Conservation (phyloP, 169 alveolate genomes). For the Plasmodium ovale region DNA sequence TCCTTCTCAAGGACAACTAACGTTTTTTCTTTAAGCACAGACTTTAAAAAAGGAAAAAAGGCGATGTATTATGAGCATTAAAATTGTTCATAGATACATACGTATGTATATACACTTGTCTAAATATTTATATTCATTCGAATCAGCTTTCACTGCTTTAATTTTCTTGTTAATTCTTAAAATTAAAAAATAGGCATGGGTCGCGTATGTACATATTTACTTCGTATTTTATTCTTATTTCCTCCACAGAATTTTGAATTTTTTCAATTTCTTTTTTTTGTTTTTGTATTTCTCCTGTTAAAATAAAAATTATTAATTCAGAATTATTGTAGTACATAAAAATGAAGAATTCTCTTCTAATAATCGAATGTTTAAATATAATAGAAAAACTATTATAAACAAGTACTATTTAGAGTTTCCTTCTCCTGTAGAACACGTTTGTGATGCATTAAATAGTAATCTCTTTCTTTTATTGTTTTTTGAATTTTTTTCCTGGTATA, state of each 20-base stretch:
- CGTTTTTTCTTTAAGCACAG: slow-evolving; percentile 68
- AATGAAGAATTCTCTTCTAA: slow-evolving; percentile 6
- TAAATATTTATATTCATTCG: slow-evolving; percentile 11
- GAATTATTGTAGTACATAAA: slow-evolving; percentile 8
- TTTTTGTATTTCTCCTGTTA: slow-evolving; percentile 70
- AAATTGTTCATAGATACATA: background rate
- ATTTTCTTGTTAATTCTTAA: slow-evolving; percentile 4
- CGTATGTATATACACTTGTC: no score
- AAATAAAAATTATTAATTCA: slow-evolving; percentile 33
- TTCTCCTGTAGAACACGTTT: slow-evolving; percentile 72
- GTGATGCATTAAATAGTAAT: slow-evolving; percentile 74
- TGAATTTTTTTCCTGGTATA: slow-evolving; percentile 72
- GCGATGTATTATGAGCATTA: slow-evolving; percentile 1
- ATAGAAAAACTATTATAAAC: background rate
- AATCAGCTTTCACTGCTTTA: slow-evolving; percentile 5
- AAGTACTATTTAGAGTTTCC: slow-evolving; percentile 72
- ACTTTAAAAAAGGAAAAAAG: slow-evolving; percentile 44
- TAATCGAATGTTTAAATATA: slow-evolving; percentile 15
- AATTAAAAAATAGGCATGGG: background rate
- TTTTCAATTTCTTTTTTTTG: slow-evolving; percentile 71
- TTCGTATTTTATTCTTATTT: slow-evolving; percentile 65
- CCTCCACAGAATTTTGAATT: slow-evolving; percentile 56
- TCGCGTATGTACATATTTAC: slow-evolving; percentile 18
- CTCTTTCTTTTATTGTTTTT: slow-evolving; percentile 73
- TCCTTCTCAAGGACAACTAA: slow-evolving; percentile 53